Evolutionary conservation across 2,329 filamentous ascomycete genomes (phyloP).

Genomic region (Bipolaris bicolor): DNA sequence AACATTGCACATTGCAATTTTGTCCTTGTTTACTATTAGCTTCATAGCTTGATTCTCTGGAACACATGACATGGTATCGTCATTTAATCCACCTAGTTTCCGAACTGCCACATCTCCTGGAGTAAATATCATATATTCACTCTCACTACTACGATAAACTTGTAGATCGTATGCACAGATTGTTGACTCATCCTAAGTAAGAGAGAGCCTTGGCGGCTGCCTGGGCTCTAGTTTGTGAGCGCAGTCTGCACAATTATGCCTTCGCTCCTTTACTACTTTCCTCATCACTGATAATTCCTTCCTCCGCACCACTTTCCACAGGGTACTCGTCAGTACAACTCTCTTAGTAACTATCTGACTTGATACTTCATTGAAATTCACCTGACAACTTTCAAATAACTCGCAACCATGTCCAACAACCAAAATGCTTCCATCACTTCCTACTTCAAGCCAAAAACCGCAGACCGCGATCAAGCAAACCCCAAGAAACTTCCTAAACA

Average conservation of each 20-base stretch:
- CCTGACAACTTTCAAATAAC: no score
- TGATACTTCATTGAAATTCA: no score
- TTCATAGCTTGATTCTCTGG: background rate
- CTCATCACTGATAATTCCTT: background rate
- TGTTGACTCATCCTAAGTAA: background rate
- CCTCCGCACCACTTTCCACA: no score
- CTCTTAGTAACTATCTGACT: background rate
- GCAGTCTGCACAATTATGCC: background rate
- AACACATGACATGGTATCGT: background rate
- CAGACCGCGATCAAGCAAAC: background rate
- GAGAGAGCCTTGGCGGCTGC: background rate
- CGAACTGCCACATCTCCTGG: no score
- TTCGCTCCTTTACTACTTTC: no score
- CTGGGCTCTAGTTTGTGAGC: background rate
- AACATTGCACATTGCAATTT: no score
- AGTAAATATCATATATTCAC: no score
- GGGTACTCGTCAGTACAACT: background rate
- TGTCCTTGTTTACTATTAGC: no score
- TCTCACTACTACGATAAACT: background rate
- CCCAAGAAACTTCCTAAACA: background rate
- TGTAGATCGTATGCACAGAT: no score
- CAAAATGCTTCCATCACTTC: constrained; percentile 7
- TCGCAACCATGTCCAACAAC: background rate
- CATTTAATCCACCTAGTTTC: background rate
- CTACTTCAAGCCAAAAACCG: constrained; percentile 6